A percentile compares a stretch with the other conserved stretches of the same genome.
phyloP scores from a whole-genome alignment of 2,329 filamentous ascomycete species.

The Plectosphaerella sp. region DNA sequence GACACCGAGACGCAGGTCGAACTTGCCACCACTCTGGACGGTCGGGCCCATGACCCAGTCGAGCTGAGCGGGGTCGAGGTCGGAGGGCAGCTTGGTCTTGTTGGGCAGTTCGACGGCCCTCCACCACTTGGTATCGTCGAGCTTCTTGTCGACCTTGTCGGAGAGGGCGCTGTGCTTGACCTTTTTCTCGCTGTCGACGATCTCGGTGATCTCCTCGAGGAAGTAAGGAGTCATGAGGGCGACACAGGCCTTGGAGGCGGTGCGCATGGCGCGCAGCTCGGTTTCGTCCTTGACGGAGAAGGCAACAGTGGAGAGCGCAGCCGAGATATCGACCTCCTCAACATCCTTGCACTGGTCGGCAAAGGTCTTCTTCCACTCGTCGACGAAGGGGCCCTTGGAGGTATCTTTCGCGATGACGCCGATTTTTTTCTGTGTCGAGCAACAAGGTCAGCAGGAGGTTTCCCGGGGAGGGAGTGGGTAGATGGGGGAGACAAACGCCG shows the following conservation, averaged over 20 bases:
- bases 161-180: constrained; percentile 84
- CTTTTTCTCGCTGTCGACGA: constrained; percentile 95
- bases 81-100: constrained; percentile 72
- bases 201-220: constrained; percentile 94
- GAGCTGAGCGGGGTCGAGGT: constrained; percentile 83
- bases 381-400: constrained; percentile 82
- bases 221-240: constrained; percentile 95
- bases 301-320: constrained; percentile 75
- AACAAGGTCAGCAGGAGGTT: constrained; percentile 1
- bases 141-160: constrained; percentile 84
- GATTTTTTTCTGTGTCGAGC: constrained; percentile 68
- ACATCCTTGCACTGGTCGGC: constrained; percentile 75
- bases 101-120: constrained; percentile 67
- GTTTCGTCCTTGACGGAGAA: constrained; percentile 93
- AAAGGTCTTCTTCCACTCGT: constrained; percentile 90
- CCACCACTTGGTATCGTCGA: constrained; percentile 94
- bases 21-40: constrained; percentile 93
- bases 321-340: constrained; percentile 81
- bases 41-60: constrained; percentile 92
- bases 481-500: constrained; percentile 58
- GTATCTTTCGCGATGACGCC: constrained; percentile 82
- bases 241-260: constrained; percentile 89
- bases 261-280: constrained; percentile 89
- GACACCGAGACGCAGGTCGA: constrained; percentile 77
- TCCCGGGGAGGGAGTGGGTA: background rate